Percentiles rank a stretch among this genome's conserved stretches.
phyloP scores from a whole-genome alignment of 305 asterid species.

The Petunia hybrid region DNA sequence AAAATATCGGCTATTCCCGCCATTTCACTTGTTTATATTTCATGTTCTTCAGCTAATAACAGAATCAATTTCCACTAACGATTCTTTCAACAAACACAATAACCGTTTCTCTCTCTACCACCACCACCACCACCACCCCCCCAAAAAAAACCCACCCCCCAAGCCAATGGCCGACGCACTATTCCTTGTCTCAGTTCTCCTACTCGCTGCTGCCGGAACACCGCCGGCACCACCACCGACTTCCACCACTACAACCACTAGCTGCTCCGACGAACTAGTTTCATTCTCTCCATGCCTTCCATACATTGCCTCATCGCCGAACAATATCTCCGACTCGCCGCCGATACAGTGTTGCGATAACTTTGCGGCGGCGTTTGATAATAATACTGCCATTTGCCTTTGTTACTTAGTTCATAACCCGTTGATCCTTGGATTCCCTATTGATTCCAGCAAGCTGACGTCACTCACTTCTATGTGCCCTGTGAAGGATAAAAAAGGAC shows the following conservation, averaged over 20 bases:
- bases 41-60: not conserved
- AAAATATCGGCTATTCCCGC: not conserved
- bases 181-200: conserved; percentile 46
- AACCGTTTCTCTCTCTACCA: conserved; percentile 24
- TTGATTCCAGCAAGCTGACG: conserved; percentile 53
- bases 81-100: not conserved
- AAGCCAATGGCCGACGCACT: conserved; percentile 47
- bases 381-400: conserved; percentile 60
- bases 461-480: conserved; percentile 66
- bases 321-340: conserved; percentile 67
- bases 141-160: not conserved
- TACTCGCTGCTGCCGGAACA: conserved; percentile 33
- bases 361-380: conserved; percentile 49
- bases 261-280: conserved; percentile 75
- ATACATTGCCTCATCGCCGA: conserved; percentile 66
- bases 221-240: conserved; percentile 36
- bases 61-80: conserved; percentile 28
- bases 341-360: conserved; percentile 71
- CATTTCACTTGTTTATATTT: not conserved
- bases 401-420: conserved; percentile 74
- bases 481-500: conserved; percentile 31
- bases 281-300: conserved; percentile 77
- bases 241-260: conserved; percentile 39
- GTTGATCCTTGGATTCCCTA: conserved; percentile 68
- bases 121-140: not conserved